Evolutionary conservation across 2,329 filamentous ascomycete genomes (phyloP).

Genomic region (Monosporascus cannonballus): DNA sequence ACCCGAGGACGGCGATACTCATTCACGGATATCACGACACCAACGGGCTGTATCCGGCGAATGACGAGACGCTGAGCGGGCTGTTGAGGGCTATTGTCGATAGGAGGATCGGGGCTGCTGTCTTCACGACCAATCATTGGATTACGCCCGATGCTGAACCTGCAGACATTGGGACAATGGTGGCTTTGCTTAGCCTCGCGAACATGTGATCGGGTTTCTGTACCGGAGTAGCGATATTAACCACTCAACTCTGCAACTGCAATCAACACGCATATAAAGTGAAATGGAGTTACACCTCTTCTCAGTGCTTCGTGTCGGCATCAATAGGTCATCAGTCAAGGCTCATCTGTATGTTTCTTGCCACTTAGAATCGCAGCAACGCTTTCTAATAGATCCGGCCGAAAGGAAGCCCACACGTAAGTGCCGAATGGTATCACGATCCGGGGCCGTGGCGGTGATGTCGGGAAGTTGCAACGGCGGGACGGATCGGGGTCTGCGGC

Average conservation of each 20-base stretch:
- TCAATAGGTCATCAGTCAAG: no score
- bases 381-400: neutral
- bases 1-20: constrained; percentile 1
- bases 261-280: no score
- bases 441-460: neutral
- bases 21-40: constrained; percentile 4
- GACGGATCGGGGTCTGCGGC: neutral
- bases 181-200: neutral
- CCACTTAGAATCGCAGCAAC: no score
- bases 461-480: neutral
- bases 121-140: constrained; percentile 2
- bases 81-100: neutral
- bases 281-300: no score
- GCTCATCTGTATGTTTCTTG: no score
- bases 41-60: constrained; percentile 1
- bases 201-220: neutral
- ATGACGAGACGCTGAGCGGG: neutral
- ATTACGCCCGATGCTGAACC: constrained; percentile 1
- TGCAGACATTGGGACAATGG: constrained; percentile 2
- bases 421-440: neutral
- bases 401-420: neutral
- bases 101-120: neutral
- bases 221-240: no score
- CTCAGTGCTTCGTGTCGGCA: no score
- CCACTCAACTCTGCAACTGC: no score